Evolutionary conservation across 2,329 filamentous ascomycete species (phyloP).

Genomic region (Bertia moriformis): DNA sequence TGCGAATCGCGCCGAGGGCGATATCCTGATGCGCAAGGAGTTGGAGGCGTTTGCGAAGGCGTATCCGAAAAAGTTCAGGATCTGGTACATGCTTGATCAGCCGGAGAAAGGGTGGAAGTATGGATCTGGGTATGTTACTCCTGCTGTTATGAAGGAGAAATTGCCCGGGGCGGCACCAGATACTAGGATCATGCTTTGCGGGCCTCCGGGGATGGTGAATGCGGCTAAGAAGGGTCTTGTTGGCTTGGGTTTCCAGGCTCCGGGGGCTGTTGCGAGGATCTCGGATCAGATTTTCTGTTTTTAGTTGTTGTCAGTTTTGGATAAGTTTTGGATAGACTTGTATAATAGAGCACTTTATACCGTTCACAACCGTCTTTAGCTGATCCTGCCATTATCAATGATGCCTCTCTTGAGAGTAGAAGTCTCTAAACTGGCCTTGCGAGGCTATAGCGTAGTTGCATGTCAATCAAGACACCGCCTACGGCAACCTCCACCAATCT

Average conservation of each 20-base stretch:
- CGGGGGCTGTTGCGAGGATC: constrained; percentile 32
- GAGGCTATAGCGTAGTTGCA: no score
- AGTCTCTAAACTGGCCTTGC: no score
- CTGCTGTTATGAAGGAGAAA: constrained; percentile 16
- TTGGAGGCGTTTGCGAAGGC: constrained; percentile 34
- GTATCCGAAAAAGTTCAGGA: constrained; percentile 35
- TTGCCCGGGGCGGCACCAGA: constrained; percentile 29
- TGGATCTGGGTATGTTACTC: constrained; percentile 33
- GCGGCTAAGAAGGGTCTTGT: constrained; percentile 35
- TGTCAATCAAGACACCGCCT: no score
- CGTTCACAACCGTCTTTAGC: no score
- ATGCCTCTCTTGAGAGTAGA: no score
- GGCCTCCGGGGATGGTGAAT: constrained; percentile 44
- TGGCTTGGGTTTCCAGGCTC: constrained; percentile 32
- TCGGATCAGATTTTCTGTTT: constrained; percentile 40
- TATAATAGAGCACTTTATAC: no score
- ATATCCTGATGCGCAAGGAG: constrained; percentile 41
- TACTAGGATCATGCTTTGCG: constrained; percentile 41
- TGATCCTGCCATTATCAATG: no score
- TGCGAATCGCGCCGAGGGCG: constrained; percentile 39
- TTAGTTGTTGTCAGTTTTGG: no score
- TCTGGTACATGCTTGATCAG: constrained; percentile 38
- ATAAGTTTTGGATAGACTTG: no score
- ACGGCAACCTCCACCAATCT: no score
- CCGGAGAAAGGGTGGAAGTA: constrained; percentile 29